Evolutionary conservation across 1,139 yeast genomes (phyloP).

Genomic region (Diutina sp.): DNA sequence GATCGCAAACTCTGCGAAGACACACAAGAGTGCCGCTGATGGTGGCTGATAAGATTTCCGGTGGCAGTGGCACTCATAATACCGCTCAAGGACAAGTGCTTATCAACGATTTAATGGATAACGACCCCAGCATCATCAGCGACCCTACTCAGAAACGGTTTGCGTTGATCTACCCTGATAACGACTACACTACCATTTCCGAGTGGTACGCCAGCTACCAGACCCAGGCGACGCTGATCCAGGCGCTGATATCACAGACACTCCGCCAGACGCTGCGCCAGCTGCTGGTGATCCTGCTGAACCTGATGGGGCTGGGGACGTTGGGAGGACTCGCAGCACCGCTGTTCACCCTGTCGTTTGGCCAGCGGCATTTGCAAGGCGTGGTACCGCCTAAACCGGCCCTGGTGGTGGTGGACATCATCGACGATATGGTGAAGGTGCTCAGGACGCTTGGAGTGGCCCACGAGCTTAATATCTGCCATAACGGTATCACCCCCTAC

Average conservation of each 20-base stretch:
- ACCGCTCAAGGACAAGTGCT: constrained; percentile 6
- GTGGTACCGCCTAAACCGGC: constrained; percentile 10
- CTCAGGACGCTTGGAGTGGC: constrained; percentile 22
- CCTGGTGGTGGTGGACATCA: constrained; percentile 16
- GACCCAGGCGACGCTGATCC: constrained; percentile 4
- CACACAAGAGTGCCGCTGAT: constrained; percentile 6
- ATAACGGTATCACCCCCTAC: constrained; percentile 33
- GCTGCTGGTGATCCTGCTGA: constrained; percentile 5
- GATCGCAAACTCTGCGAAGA: not conserved
- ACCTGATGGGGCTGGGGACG: not conserved
- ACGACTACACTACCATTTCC: constrained; percentile 12
- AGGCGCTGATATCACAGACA: constrained; percentile 1
- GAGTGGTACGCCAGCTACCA: constrained; percentile 7
- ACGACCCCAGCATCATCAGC: constrained; percentile 1
- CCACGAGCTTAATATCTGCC: constrained; percentile 34
- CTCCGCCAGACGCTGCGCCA: not conserved
- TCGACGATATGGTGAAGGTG: constrained; percentile 20
- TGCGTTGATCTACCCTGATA: constrained; percentile 16
- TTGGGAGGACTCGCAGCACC: not conserved
- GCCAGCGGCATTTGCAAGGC: constrained; percentile 7
- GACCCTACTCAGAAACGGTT: constrained; percentile 9
- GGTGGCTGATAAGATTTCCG: not conserved
- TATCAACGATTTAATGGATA: constrained; percentile 7
- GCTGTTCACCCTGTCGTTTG: constrained; percentile 3
- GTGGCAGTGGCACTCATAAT: not conserved